Evolutionary conservation across 73 alveolate genomes (phyloP).

Genomic region (Uronychia binucleata): DNA sequence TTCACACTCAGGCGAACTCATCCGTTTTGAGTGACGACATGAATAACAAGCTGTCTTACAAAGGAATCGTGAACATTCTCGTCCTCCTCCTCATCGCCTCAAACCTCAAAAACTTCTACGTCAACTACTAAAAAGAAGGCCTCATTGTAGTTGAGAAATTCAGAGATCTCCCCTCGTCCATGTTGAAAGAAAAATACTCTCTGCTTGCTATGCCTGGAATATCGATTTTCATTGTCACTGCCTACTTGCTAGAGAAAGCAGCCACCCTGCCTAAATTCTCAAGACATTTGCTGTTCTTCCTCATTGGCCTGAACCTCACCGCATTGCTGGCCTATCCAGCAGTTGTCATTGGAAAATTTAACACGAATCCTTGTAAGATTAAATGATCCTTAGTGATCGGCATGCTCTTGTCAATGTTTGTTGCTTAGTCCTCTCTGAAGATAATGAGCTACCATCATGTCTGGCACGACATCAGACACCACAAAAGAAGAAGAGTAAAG

Average conservation of each 20-base stretch:
- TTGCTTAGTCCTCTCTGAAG: slow-evolving; percentile 21
- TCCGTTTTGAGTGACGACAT: slow-evolving; percentile 16
- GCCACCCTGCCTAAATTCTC: slow-evolving; percentile 26
- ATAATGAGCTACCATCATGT: slow-evolving; percentile 63
- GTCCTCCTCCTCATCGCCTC: background rate
- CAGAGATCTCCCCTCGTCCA: background rate
- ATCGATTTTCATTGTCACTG: slow-evolving; percentile 2
- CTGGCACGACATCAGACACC: slow-evolving; percentile 58
- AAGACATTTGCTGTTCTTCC: slow-evolving; percentile 8
- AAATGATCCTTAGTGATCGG: background rate
- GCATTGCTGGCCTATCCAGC: slow-evolving; percentile 31
- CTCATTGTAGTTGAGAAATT: background rate
- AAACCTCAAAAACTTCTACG: background rate
- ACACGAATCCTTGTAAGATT: slow-evolving; percentile 29
- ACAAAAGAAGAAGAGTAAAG: slow-evolving; percentile 21
- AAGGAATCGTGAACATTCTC: background rate
- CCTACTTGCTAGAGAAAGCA: slow-evolving; percentile 46
- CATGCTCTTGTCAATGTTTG: slow-evolving; percentile 1
- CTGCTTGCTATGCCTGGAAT: background rate
- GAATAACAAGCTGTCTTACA: slow-evolving; percentile 2
- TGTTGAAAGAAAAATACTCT: background rate
- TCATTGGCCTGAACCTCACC: slow-evolving; percentile 23
- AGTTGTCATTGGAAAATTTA: background rate
- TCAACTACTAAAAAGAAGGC: background rate
- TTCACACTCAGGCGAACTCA: slow-evolving; percentile 18